phyloP scores from a whole-genome alignment of 1,284 basidiomycete genomes.

The Apiotrichum domesticum region DNA sequence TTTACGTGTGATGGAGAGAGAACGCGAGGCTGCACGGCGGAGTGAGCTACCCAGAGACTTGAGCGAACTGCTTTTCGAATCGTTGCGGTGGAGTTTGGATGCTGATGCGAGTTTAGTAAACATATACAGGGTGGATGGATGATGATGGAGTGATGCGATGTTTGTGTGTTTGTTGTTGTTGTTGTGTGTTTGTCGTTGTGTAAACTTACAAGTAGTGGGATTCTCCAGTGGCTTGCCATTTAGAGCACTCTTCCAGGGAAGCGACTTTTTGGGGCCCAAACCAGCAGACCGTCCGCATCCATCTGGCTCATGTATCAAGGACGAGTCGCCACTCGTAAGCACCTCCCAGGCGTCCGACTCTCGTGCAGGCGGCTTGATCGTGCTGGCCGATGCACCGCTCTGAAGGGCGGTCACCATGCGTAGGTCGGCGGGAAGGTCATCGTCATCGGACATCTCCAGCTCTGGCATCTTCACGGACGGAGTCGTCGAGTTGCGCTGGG shows the following conservation, averaged over 20 bases:
- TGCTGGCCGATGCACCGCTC: background rate
- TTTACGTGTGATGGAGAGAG: slow-evolving; percentile 6
- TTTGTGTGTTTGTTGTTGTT: no score
- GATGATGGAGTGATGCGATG: background rate
- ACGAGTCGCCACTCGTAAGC: slow-evolving; percentile 31
- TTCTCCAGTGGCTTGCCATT: slow-evolving; percentile 36
- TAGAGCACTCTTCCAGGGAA: slow-evolving; percentile 38
- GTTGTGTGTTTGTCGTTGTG: no score
- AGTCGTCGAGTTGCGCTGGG: background rate
- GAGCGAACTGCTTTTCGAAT: slow-evolving; percentile 4
- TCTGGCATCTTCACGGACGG: background rate
- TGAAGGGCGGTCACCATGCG: no score
- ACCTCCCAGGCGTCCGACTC: slow-evolving; percentile 36
- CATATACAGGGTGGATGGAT: slow-evolving; percentile 1
- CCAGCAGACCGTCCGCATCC: slow-evolving; percentile 2
- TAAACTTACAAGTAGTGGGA: no score
- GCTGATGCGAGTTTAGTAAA: background rate
- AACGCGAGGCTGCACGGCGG: slow-evolving; percentile 11
- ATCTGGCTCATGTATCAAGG: slow-evolving; percentile 16
- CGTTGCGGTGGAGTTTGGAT: background rate
- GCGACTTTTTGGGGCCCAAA: background rate
- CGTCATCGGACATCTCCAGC: background rate
- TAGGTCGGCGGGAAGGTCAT: background rate
- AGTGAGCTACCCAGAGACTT: slow-evolving; percentile 16
- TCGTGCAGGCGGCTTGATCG: background rate